These are phyloP conservation scores for Thymus quinquecostatus DNA, from an alignment of 257 asterid genomes.

Conservation along the genomic window DNA sequence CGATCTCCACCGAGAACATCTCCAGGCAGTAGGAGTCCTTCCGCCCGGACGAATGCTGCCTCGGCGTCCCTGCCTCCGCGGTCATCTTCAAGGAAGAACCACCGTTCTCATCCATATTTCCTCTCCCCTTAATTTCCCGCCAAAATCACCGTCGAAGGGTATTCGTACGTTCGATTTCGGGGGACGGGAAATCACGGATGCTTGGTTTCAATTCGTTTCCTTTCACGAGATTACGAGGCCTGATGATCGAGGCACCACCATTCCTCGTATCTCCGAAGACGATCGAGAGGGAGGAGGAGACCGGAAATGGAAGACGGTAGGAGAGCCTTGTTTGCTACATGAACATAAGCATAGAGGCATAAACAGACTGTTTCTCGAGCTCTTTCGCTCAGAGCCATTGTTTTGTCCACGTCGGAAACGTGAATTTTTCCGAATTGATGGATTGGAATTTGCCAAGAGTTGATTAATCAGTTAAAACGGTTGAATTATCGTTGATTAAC, in stretches of 20 bases:
- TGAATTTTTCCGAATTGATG: neutral
- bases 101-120: slow-evolving; percentile 28
- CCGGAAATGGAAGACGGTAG: neutral
- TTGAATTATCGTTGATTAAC: neutral
- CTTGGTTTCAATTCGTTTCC: neutral
- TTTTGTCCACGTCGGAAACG: slow-evolving; percentile 27
- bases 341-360: neutral
- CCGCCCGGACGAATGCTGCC: slow-evolving; percentile 1
- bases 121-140: too few relatives aligned
- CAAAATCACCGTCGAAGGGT: too few relatives aligned
- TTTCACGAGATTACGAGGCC: slow-evolving; percentile 17
- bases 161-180: neutral
- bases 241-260: slow-evolving; percentile 24
- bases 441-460: neutral
- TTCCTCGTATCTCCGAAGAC: slow-evolving; percentile 18
- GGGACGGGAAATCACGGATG: slow-evolving; percentile 3
- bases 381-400: slow-evolving; percentile 14
- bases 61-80: slow-evolving; percentile 28
- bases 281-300: slow-evolving; percentile 5
- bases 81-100: slow-evolving; percentile 50
- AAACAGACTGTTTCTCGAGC: neutral
- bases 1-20: slow-evolving; percentile 43
- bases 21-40: slow-evolving; percentile 32
- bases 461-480: slow-evolving; percentile 1
- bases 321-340: neutral